Percentiles rank a stretch among this genome's conserved stretches.
Conservation (phyloP, 2,329 filamentous ascomycete species). For the Coniella lustricola region DNA sequence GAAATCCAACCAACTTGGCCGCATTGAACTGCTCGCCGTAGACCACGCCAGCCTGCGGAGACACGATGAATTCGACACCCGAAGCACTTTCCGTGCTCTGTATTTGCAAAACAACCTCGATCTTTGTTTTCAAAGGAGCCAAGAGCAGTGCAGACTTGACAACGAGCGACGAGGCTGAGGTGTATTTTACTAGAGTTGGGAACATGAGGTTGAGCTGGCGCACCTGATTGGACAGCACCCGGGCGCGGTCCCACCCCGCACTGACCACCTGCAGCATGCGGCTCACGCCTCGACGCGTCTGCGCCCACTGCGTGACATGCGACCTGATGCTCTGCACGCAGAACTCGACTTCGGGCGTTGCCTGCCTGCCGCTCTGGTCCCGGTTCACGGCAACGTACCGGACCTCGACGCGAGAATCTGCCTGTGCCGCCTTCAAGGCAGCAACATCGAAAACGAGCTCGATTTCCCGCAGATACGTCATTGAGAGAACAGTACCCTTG, state of each 20-base stretch:
- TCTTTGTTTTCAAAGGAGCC: constrained; percentile 57
- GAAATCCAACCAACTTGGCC: constrained; percentile 66
- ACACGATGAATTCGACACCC: constrained; percentile 49
- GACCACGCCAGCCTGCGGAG: constrained; percentile 52
- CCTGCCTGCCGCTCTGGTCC: constrained; percentile 44
- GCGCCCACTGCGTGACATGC: constrained; percentile 54
- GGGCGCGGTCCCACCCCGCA: constrained; percentile 59
- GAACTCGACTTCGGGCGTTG: constrained; percentile 64
- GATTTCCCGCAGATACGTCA: constrained; percentile 66
- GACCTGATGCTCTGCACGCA: constrained; percentile 67
- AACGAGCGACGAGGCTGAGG: constrained; percentile 57
- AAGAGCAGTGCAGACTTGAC: constrained; percentile 59
- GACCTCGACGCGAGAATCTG: constrained; percentile 56
- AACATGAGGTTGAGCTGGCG: constrained; percentile 55
- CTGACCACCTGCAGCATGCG: constrained; percentile 54
- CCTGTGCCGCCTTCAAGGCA: constrained; percentile 44
- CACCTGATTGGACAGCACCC: constrained; percentile 52
- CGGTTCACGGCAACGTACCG: constrained; percentile 59
- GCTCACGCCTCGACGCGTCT: constrained; percentile 48
- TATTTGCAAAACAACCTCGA: constrained; percentile 56
- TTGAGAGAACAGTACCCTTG: constrained; percentile 55
- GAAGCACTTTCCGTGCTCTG: constrained; percentile 36
- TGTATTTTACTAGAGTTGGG: constrained; percentile 56
- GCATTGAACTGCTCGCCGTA: constrained; percentile 76
- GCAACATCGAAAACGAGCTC: constrained; percentile 65